Evolutionary conservation across 2,329 filamentous ascomycete species (phyloP), one percentile per base, ranked within the genome.

Genomic region (Anthostomella pinea): DNA sequence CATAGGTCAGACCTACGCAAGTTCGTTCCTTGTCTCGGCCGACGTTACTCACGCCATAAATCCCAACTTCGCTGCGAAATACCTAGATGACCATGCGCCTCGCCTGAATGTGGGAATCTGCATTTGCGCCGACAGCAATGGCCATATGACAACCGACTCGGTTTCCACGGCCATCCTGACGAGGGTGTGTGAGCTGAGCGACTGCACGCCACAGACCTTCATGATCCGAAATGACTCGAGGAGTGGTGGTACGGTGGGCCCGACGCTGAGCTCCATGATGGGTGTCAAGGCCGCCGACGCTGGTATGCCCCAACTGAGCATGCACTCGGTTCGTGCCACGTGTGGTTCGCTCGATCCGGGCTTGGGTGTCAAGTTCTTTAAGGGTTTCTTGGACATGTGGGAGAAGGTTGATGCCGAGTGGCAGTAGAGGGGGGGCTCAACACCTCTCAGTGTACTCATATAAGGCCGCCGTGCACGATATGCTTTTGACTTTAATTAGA

Each of bases 1-100:
- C 6, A 60, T 95, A 37, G 82, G 83, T 32, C 84, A 87, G 57
- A 95, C 89, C 0, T 91, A 90, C 51, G 90, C 91, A 29, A 87
- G 87, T 62, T 94, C 86, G 13, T 97, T 96, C 77, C 75, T 97
- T 45, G 77, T 96, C 39, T 94, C 87, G 2, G 87, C 87, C 16
- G 93, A 98, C 59, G 93, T 98, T 38, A 93, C 83, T 5, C 93
- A 97, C 65, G 88, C 91, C 25, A 85, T 90, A 7, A 91, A 96
- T 68, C 93, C 93, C 40, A 97, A 97, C 69, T 98, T 97, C 70
- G 68, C 88, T 0, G 74, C 74, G 47, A 79, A 77, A 18, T 97
- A 97, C 66, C 81, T 96, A 13, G 77, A 86, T 38, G 83, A 87
- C 53, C 93, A 98, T 66, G 74, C 87, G 3, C 91, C 93, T 1